Evolutionary conservation across 1,139 yeast species (phyloP), one percentile per base, ranked within the genome.

Genomic region (Kluyveromyces sp.): DNA sequence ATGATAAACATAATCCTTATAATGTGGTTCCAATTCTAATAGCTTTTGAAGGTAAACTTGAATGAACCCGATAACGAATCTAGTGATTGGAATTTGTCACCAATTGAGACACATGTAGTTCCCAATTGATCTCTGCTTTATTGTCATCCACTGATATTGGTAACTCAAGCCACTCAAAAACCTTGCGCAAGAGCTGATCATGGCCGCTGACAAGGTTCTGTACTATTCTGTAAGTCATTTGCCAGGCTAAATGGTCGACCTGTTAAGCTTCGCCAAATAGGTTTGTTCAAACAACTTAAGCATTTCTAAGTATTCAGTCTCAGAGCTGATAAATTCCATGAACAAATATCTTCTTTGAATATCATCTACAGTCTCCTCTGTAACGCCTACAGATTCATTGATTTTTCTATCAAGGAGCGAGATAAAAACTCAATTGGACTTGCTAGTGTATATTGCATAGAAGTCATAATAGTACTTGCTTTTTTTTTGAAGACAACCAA

Each of bases 241-340:
- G 43, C 43, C 37, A 34, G 7, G 43, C 37, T 3, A 35, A 21
- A 28, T 34, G 38, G 34, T 41, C 27, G 43, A 27, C 31, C 35
- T 41, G 39, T 35, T 41, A 26, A 41, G 31, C 15, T 8, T 7
- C 15, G 43, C 37, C 43, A 41, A 34, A 35, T 41, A 41, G n/a
- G 43, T 41, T 7, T 35, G 33, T 10, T 35, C 32, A 29, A 34
- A 41, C n/a, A 41, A 32, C 28, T 28, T 34, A 33, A 41, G 35
- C 43, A 41, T 41, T 10, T 41, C 43, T 15, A 41, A 34, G 25
- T 41, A 41, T 25, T 41, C 43, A 25, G 33, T 25, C 33, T 41
- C 43, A 31, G 43, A 41, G 33, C 38, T 41, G 38, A 41, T 41
- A 21, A 41, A 41, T 26, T 41, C 43, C 43, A 41, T 41, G 32